Evolutionary conservation across 345 rosid genomes (phyloP), one percentile per base, ranked within the genome.

Genomic region (Sisymbrium altissimum): DNA sequence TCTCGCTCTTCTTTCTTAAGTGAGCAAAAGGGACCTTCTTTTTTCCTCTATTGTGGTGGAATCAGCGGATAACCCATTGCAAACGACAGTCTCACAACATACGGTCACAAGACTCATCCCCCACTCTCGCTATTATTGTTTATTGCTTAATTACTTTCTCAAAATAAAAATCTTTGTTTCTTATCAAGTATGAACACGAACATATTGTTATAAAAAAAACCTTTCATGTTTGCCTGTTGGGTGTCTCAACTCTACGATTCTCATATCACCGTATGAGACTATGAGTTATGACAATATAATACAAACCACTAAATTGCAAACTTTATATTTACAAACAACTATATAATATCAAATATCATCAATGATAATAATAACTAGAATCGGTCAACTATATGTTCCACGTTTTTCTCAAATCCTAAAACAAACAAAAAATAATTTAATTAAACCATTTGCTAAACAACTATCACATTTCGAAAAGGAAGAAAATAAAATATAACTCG

Each of bases 1-100:
- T 27, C 61, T 75, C 68, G 63, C 48, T 35, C 38, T 7, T 35
- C 10, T 35, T 35, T 49, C 55, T 27, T 35, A 32, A 74, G 63
- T 27, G 64, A 38, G 49, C 57, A 13, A 17, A 74, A 39, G 40
- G 35, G 59, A 30, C 41, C 44, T 32, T 49, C 13, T 49, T 14
- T 45, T 21, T 48, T 25, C 27, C 59, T 76, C 60, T 50, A 50
- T 21, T 25, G 55, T 1, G 35, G 35, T 50, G 30, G 55, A 50
- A 50, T 23, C 4, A 23, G 55, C 4, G 3, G 63, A 49, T 67
- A 59, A 49, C 67, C 33, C 49, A 38, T 55, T 41, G 57, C 70
- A n/a, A 39, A 50, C 6, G 58, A 21, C 49, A 21, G 33, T 46
- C 43, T 7, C 71, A 38, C 32, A 57, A 1, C 25, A 23, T 23